Evolutionary conservation across 1,284 basidiomycete species (phyloP).

Genomic region (Ceratobasidium papillatum): DNA sequence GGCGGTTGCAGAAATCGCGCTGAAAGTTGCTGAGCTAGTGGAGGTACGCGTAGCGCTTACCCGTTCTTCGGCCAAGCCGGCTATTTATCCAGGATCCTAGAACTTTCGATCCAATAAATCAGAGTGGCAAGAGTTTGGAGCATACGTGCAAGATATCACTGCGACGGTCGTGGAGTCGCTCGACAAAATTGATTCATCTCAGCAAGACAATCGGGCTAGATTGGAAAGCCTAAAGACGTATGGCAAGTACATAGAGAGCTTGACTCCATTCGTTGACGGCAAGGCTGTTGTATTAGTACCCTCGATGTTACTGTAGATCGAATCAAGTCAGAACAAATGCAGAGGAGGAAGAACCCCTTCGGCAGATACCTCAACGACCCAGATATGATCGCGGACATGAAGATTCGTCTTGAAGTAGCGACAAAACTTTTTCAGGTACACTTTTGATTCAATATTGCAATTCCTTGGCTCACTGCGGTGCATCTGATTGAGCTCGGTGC

Average conservation of each 20-base stretch:
- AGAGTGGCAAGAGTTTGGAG: background rate
- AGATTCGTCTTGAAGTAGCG: background rate
- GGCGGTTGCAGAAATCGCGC: background rate
- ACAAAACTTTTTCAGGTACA: background rate
- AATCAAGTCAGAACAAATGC: background rate
- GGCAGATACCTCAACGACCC: background rate
- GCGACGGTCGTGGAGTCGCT: background rate
- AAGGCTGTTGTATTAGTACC: background rate
- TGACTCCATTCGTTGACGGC: background rate
- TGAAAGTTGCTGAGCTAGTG: background rate
- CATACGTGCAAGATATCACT: background rate
- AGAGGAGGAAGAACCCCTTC: background rate
- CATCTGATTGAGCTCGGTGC: background rate
- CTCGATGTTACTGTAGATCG: background rate
- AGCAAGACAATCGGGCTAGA: background rate
- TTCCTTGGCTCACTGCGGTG: too few species aligned
- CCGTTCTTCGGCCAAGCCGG: background rate
- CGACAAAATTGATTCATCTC: background rate
- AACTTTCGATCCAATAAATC: background rate
- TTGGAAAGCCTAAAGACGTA: background rate
- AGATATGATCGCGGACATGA: slow-evolving; percentile 16
- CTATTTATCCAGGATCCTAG: background rate
- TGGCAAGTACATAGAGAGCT: background rate
- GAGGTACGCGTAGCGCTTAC: background rate
- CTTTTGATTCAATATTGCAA: background rate